Conservation (phyloP, 768 basidiomycete genomes). For the Suillus subaureus region DNA sequence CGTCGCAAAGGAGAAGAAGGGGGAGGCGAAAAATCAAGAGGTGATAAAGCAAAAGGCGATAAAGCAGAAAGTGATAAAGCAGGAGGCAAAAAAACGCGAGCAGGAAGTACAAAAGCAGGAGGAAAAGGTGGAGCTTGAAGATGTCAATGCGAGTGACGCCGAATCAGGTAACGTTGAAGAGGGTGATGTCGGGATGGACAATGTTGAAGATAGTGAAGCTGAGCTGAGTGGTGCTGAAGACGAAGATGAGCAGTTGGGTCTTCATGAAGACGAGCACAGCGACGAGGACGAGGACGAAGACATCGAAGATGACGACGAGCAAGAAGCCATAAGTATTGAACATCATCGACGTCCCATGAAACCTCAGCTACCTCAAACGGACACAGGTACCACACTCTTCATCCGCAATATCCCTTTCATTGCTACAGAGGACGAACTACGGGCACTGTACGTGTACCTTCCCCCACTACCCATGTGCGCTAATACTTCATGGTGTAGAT, state of each 20-base stretch:
- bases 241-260: slow-evolving; percentile 45
- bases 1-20: slow-evolving; percentile 54
- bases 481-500: slow-evolving; percentile 47
- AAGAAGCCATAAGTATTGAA: slow-evolving; percentile 27
- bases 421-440: slow-evolving; percentile 91
- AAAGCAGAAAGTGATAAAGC: slow-evolving; percentile 34
- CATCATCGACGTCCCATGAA: slow-evolving; percentile 49
- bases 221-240: slow-evolving; percentile 38
- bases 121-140: slow-evolving; percentile 34
- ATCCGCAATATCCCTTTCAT: slow-evolving; percentile 91
- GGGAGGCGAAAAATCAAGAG: slow-evolving; percentile 54
- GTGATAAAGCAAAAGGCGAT: slow-evolving; percentile 46
- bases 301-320: slow-evolving; percentile 29
- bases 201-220: slow-evolving; percentile 20
- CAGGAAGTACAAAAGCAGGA: slow-evolving; percentile 37
- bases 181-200: slow-evolving; percentile 26
- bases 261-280: slow-evolving; percentile 42
- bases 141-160: slow-evolving; percentile 33
- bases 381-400: slow-evolving; percentile 90
- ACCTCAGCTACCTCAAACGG: slow-evolving; percentile 78
- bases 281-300: slow-evolving; percentile 41
- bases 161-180: slow-evolving; percentile 28
- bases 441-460: slow-evolving; percentile 63
- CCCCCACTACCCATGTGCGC: not conserved
- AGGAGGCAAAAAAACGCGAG: slow-evolving; percentile 33